Evolutionary conservation across 805 yeast genomes (phyloP).

Genomic region (Candida berthetii): DNA sequence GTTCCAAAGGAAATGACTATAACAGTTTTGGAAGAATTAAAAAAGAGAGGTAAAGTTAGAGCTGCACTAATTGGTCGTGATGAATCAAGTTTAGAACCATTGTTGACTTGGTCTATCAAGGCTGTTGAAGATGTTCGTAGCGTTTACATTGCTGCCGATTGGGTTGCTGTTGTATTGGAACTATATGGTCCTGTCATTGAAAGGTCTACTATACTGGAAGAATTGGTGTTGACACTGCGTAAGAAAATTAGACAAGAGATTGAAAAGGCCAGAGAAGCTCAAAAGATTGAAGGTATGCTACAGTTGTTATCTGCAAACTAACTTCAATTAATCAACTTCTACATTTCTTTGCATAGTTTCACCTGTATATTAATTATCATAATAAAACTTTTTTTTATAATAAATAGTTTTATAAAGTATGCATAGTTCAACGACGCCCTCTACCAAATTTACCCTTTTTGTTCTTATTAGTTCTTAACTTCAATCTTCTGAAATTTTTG

Average conservation of each 20-base stretch:
- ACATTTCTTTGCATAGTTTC: not conserved
- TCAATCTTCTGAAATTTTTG: slow-evolving; percentile 43
- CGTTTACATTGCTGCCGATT: slow-evolving; percentile 53
- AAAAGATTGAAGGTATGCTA: slow-evolving; percentile 88
- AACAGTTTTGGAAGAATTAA: slow-evolving; percentile 80
- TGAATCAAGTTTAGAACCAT: slow-evolving; percentile 79
- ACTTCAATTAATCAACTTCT: not conserved
- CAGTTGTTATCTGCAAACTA: slow-evolving; percentile 61
- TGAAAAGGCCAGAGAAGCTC: slow-evolving; percentile 78
- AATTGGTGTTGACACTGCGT: slow-evolving; percentile 54
- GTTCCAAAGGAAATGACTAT: slow-evolving; percentile 74
- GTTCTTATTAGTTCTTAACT: slow-evolving; percentile 38
- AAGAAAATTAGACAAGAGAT: slow-evolving; percentile 64
- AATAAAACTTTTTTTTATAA: not conserved
- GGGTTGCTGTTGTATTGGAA: slow-evolving; percentile 66
- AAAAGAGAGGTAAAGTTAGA: slow-evolving; percentile 82
- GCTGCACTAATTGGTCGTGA: slow-evolving; percentile 79
- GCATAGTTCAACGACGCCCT: slow-evolving; percentile 18
- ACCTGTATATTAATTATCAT: not conserved
- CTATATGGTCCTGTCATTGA: slow-evolving; percentile 73
- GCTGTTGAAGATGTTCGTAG: slow-evolving; percentile 76
- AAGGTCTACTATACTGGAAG: slow-evolving; percentile 71
- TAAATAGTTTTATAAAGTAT: not conserved
- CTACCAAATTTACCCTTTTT: slow-evolving; percentile 34
- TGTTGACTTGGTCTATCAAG: slow-evolving; percentile 76